A percentile compares a stretch with the other conserved stretches of the same genome.
Evolutionary conservation across 345 rosid species (phyloP).

Genomic region (Trapa incisa): DNA sequence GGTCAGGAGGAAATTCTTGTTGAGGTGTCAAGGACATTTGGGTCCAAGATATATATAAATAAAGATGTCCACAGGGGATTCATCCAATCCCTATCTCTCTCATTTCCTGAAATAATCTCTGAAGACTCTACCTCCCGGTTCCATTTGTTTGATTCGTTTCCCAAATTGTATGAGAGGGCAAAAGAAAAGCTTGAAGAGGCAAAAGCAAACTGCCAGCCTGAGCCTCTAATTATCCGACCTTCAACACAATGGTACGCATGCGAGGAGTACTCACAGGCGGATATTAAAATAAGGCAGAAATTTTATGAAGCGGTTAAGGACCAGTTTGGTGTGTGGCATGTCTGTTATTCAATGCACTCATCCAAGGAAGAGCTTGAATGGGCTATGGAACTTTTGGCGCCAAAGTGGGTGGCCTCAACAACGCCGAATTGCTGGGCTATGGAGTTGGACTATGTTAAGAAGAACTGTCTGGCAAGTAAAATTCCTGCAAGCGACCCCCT

Average conservation of each 20-base stretch:
- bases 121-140: conserved; percentile 63
- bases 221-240: conserved; percentile 72
- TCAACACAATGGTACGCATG: conserved; percentile 85
- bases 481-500: conserved; percentile 42
- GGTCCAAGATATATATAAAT: conserved; percentile 68
- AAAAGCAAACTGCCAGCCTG: conserved; percentile 33
- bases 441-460: conserved; percentile 62
- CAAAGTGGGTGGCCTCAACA: conserved; percentile 74
- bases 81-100: conserved; percentile 32
- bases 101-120: conserved; percentile 48
- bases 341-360: conserved; percentile 82
- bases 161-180: conserved; percentile 60
- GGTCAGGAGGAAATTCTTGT: conserved; percentile 77
- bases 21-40: conserved; percentile 49
- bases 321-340: conserved; percentile 77
- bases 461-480: conserved; percentile 31
- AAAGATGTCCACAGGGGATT: conserved; percentile 35
- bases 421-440: conserved; percentile 65
- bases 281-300: conserved; percentile 28
- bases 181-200: conserved; percentile 56
- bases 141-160: conserved; percentile 58
- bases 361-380: conserved; percentile 69
- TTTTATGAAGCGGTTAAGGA: conserved; percentile 59
- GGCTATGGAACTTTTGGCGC: conserved; percentile 58
- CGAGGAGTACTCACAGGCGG: conserved; percentile 25